Evolutionary conservation across 495 filamentous ascomycete species (phyloP), one percentile per base, ranked within the genome.

Genomic region (Penicillium cosmopolitanum): DNA sequence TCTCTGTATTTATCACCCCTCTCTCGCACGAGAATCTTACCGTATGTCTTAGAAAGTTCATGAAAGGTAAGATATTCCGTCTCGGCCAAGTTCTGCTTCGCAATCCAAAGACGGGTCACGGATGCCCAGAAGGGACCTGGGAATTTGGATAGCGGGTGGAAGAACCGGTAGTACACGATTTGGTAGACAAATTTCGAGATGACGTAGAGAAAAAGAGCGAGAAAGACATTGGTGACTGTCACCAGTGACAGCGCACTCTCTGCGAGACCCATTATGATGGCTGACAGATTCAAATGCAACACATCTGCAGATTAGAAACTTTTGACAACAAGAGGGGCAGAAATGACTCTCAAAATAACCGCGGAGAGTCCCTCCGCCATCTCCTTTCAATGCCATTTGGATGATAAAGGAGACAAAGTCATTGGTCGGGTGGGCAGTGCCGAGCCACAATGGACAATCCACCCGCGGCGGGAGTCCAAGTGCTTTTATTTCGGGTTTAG

Each of bases 71-170:
- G 60, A 50, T 75, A 62, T 48, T 82, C 77, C 6, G 76, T 78
- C 42, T 70, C 73, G n/a, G 72, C 68, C 46, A 80, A 19, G 55
- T 78, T 79, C 59, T 79, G 77, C 65, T 74, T 77, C 42, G 79
- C 74, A 46, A 82, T 71, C 76, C 80, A 83, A 3, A 85, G 68
- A 34, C 78, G 66, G 19, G 83, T 82, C 5, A 84, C 74, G 18
- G 66, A 74, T 11, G 67, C 82, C 79, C 77, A 82, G 65, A 84
- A 84, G 1, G 83, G 82, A 16, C 83, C 83, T 0, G 82, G 83
- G 54, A 83, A 83, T 21, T 63, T 62, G 2, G 73, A 62, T 2
- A 85, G 67, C 6, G 82, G 81, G 53, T 82, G 79, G 56, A 84
- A 81, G 66, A 80, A 84, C 44, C 75, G 74, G 53, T 84, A 83